Evolutionary conservation across 2,329 filamentous ascomycete genomes (phyloP).

Genomic region (Calonectria honghensis): DNA sequence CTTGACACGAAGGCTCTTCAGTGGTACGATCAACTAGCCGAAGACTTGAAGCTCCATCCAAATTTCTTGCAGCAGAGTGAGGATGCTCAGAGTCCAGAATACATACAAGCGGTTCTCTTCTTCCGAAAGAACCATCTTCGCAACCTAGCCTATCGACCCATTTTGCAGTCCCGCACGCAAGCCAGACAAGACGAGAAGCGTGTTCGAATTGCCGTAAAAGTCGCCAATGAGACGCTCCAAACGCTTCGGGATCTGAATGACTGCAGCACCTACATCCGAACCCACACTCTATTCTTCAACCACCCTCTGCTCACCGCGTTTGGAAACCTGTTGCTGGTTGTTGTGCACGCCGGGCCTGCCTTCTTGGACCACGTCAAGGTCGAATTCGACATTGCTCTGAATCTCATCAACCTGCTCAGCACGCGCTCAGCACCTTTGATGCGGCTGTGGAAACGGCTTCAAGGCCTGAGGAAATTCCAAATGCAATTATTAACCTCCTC

Average conservation of each 20-base stretch:
- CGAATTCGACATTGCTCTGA: conserved; percentile 30
- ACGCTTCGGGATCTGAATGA: conserved; percentile 28
- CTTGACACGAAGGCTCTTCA: conserved; percentile 17
- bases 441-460: conserved; percentile 30
- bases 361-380: conserved; percentile 11
- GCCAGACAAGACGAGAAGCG: neutral
- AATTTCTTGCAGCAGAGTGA: neutral
- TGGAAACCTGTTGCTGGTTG: conserved; percentile 24
- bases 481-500: neutral
- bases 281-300: conserved; percentile 25
- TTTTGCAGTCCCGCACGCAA: conserved; percentile 15
- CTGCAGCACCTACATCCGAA: conserved; percentile 2
- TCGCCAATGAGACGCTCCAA: conserved; percentile 32
- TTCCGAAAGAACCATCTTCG: conserved; percentile 30
- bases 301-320: conserved; percentile 22
- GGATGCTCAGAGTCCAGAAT: neutral
- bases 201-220: neutral
- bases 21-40: conserved; percentile 24
- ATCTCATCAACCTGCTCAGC: conserved; percentile 24
- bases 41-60: neutral
- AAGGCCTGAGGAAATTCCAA: conserved; percentile 19
- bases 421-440: conserved; percentile 7
- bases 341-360: conserved; percentile 13
- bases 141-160: conserved; percentile 23
- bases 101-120: conserved; percentile 23